phyloP scores from a whole-genome alignment of 352 stramenopile species.

The Phytophthora hibernalis region DNA sequence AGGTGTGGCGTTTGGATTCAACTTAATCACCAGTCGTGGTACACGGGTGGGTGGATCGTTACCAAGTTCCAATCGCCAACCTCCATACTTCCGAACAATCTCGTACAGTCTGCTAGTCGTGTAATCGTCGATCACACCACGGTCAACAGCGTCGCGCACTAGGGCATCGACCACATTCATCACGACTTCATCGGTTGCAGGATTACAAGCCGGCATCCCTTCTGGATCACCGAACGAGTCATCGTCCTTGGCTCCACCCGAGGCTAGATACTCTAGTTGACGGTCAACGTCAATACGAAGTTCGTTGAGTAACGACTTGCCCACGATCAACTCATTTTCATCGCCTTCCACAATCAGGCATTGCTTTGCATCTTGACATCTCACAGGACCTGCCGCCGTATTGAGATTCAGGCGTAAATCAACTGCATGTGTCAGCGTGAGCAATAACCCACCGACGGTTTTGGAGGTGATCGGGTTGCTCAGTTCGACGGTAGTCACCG shows the following conservation, averaged over 20 bases:
- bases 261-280: slow-evolving; percentile 11
- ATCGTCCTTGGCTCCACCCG: background rate
- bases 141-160: slow-evolving; percentile 6
- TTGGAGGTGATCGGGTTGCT: background rate
- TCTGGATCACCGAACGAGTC: slow-evolving; percentile 4
- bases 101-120: background rate
- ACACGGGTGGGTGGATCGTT: slow-evolving; percentile 7
- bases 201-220: background rate
- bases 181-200: background rate
- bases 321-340: slow-evolving; percentile 6
- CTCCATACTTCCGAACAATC: background rate
- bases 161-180: slow-evolving; percentile 4
- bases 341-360: too few relatives aligned
- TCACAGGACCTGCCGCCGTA: slow-evolving; percentile 6
- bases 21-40: slow-evolving; percentile 2
- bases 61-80: slow-evolving; percentile 3
- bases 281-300: slow-evolving; percentile 13
- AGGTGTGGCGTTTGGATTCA: background rate
- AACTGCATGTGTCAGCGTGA: too few relatives aligned
- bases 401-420: too few relatives aligned
- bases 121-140: slow-evolving; percentile 7
- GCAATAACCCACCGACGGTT: too few relatives aligned
- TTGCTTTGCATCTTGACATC: too few relatives aligned
- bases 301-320: too few relatives aligned
- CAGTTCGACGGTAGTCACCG: background rate